These are phyloP conservation scores for Zangia roseola DNA, from an alignment of 768 basidiomycete species.

Conservation along the genomic window DNA sequence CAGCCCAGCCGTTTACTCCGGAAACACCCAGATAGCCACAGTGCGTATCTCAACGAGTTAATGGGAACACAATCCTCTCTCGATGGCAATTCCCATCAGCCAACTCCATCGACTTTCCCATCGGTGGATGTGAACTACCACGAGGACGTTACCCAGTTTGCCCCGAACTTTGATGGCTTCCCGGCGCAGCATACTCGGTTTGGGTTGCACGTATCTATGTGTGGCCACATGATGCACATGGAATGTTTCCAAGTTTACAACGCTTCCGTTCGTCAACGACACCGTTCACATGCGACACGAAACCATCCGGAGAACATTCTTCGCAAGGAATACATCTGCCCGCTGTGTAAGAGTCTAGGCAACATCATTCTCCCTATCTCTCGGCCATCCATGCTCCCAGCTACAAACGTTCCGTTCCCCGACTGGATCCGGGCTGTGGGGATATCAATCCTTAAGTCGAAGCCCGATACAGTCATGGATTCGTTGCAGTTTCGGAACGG, in stretches of 20 bases:
- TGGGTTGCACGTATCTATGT: conserved; percentile 83
- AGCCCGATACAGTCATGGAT: conserved; percentile 70
- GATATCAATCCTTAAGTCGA: conserved; percentile 84
- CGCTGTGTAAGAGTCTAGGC: conserved; percentile 93
- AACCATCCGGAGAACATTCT: conserved; percentile 96
- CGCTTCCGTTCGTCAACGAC: conserved; percentile 80
- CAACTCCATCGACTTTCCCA: conserved; percentile 37
- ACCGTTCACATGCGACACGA: conserved; percentile 82
- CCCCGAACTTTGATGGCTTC: conserved; percentile 75
- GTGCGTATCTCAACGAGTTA: conserved; percentile 66
- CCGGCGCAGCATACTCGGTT: conserved; percentile 72
- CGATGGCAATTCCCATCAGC: conserved; percentile 46
- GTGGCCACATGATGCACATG: conserved; percentile 97
- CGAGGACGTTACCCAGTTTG: conserved; percentile 36
- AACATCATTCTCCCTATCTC: conserved; percentile 90
- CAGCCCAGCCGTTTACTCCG: conserved; percentile 87
- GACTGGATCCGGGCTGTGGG: conserved; percentile 91
- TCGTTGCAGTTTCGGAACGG: conserved; percentile 74
- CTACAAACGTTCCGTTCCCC: conserved; percentile 62
- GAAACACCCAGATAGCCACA: conserved; percentile 66
- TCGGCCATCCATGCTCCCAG: conserved; percentile 42
- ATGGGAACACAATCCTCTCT: conserved; percentile 61
- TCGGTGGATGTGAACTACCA: conserved; percentile 20
- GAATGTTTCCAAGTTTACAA: conserved; percentile 93
- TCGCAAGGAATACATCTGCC: conserved; percentile 93